Conservation (phyloP, 257 asterid species). For the Solanum bulbocastanum region DNA sequence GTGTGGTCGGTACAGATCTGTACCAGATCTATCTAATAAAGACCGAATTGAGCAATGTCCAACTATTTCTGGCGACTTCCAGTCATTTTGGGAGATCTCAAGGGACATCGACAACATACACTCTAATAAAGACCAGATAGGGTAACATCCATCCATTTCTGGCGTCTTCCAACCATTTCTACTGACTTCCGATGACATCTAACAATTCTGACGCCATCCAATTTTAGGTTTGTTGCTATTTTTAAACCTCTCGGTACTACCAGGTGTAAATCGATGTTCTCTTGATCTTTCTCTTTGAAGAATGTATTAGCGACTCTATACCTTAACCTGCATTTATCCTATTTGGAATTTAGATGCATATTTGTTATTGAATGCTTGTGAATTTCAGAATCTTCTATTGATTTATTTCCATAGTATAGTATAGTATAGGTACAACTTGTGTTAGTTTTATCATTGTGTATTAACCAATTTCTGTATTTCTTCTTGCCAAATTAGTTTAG, state of each 20-base stretch:
- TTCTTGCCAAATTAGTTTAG: background rate
- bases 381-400: background rate
- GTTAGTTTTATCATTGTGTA: background rate
- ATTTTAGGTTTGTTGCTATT: background rate
- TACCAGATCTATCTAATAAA: no score
- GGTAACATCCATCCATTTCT: background rate
- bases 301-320: background rate
- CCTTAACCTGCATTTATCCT: background rate
- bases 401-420: background rate
- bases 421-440: no score
- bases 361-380: background rate
- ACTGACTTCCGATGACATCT: background rate
- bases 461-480: no score
- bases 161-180: background rate
- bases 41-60: background rate
- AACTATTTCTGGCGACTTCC: no score
- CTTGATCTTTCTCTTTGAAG: background rate
- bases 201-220: background rate
- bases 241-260: background rate
- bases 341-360: background rate
- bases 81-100: background rate
- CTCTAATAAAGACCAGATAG: background rate
- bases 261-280: background rate
- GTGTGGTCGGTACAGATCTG: background rate
- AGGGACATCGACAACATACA: background rate